Base-by-base conservation (phyloP, 2,329 filamentous ascomycete species). In the Chaetomiaceae sp. region DNA sequence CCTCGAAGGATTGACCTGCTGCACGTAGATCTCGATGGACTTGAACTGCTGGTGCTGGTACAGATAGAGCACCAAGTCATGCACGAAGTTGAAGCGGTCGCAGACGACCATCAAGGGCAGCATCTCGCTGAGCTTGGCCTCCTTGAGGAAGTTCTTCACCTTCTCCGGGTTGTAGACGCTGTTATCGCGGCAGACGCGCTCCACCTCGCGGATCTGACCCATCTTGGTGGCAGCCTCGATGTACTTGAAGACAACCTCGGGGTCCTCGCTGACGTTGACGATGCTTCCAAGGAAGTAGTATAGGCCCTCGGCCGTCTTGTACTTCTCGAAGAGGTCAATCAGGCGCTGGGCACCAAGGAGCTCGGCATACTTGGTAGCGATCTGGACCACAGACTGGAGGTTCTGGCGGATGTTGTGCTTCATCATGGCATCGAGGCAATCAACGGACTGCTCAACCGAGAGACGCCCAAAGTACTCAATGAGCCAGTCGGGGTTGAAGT, bases 21-120 rank as follows among this genome's bases (percentile, higher is more conserved):
- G 93, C 23, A 99, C 93, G 62, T 99, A 99, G 9, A 95, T 85
- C 73, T 99, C 93, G 58, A 99, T 99, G 1, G 93, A 96, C 74
- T 95, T 90, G 80, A 96, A 99, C 66, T 97, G 92, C 71, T 99
- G 92, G 72, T 95, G 95, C 77, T 97, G 93, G 76, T 99, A 99
- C 8, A 99, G 82, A 72, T 93, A 96, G 19, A 99, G 80, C 39
- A 99, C 89, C 65, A 99, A 73, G 65, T 99, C 93, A 65, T 99
- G 93, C 37, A 97, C 89, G 65, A 99, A 96, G 75, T 97, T 95
- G 80, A 95, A 96, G n/a, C 92, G 89, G 67, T 99, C 93, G 72
- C 95, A 99, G 53, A 99, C 90, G 62, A 97, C 96, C 72, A 99
- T 99, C 48, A 99, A 76, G 38, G 93, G 93, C 38, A 99, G 79